Percentiles rank a stretch among this genome's conserved stretches.
These are phyloP conservation scores for Aspergillus amoenus DNA, from an alignment of 2,329 filamentous ascomycete species.

Conservation along the genomic window DNA sequence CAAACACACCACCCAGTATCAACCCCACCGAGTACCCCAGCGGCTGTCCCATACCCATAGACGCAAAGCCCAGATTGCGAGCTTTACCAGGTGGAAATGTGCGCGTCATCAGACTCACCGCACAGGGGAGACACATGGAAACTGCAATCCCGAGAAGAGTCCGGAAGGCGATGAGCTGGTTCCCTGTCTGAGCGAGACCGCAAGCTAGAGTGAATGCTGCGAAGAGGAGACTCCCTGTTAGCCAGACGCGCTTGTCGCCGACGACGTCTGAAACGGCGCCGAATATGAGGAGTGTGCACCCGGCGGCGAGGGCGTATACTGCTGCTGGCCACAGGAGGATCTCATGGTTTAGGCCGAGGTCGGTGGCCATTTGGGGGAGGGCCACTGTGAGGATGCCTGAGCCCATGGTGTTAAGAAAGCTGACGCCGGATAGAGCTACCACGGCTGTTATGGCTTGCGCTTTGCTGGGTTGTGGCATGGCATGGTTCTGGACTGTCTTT, in stretches of 20 bases:
- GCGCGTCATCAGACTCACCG: slow-evolving; percentile 50
- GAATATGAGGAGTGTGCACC: slow-evolving; percentile 44
- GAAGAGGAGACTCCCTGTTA: slow-evolving; percentile 45
- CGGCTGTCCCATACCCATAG: slow-evolving; percentile 51
- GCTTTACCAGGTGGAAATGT: slow-evolving; percentile 48
- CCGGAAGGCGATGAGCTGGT: slow-evolving; percentile 50
- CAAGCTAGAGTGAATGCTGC: slow-evolving; percentile 35
- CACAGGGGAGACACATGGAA: slow-evolving; percentile 50
- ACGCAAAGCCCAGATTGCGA: slow-evolving; percentile 54
- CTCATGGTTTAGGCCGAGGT: slow-evolving; percentile 25
- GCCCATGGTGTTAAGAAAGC: slow-evolving; percentile 32
- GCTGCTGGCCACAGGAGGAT: slow-evolving; percentile 13
- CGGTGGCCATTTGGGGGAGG: slow-evolving; percentile 28
- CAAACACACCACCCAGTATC: slow-evolving; percentile 44
- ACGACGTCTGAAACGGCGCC: slow-evolving; percentile 54
- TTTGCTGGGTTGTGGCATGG: neutral
- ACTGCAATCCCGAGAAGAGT: slow-evolving; percentile 48
- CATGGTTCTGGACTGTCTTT: neutral
- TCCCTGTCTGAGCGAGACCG: slow-evolving; percentile 37
- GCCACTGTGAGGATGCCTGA: slow-evolving; percentile 28
- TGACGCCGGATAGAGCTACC: slow-evolving; percentile 28
- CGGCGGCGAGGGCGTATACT: slow-evolving; percentile 30
- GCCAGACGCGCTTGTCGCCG: slow-evolving; percentile 43
- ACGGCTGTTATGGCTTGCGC: slow-evolving; percentile 19
- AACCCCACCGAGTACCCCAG: slow-evolving; percentile 55